Percentiles rank a stretch among this genome's conserved stretches.
phyloP scores from a whole-genome alignment of 306 rosid species.

The Medicago ruthenica region DNA sequence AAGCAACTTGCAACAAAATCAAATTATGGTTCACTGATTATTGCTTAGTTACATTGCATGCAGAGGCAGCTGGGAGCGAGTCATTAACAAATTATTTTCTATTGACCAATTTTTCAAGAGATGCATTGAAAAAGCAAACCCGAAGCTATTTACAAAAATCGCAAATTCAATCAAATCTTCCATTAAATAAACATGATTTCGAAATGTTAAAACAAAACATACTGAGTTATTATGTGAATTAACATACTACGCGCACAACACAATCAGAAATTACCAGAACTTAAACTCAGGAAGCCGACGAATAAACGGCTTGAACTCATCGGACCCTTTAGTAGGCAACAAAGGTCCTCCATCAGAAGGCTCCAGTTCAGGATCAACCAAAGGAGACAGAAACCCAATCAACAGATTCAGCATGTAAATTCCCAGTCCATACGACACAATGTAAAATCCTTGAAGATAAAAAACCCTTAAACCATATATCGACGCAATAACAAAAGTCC shows the following conservation, averaged over 20 bases:
- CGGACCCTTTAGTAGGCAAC: constrained; percentile 89
- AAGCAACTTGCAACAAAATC: constrained; percentile 15
- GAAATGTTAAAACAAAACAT: constrained; percentile 17
- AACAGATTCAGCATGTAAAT: constrained; percentile 82
- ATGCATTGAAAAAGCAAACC: background rate
- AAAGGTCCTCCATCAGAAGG: constrained; percentile 68
- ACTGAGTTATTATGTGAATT: background rate
- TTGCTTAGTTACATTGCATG: background rate
- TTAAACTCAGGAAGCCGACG: constrained; percentile 93
- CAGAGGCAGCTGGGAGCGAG: constrained; percentile 10
- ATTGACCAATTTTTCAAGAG: background rate
- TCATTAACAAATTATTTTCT: background rate
- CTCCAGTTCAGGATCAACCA: constrained; percentile 87
- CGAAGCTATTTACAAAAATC: constrained; percentile 11
- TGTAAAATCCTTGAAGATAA: constrained; percentile 79
- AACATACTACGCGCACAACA: constrained; percentile 3
- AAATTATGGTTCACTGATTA: background rate
- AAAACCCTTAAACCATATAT: constrained; percentile 74
- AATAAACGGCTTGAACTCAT: constrained; percentile 88
- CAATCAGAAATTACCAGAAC: constrained; percentile 71
- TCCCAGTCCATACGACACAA: constrained; percentile 83
- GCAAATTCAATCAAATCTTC: background rate
- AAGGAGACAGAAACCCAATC: constrained; percentile 86
- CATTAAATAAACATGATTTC: background rate
- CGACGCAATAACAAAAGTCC: constrained; percentile 50